Base-by-base conservation (phyloP, 805 yeast species). In the Debaryomyces tyrocola region DNA sequence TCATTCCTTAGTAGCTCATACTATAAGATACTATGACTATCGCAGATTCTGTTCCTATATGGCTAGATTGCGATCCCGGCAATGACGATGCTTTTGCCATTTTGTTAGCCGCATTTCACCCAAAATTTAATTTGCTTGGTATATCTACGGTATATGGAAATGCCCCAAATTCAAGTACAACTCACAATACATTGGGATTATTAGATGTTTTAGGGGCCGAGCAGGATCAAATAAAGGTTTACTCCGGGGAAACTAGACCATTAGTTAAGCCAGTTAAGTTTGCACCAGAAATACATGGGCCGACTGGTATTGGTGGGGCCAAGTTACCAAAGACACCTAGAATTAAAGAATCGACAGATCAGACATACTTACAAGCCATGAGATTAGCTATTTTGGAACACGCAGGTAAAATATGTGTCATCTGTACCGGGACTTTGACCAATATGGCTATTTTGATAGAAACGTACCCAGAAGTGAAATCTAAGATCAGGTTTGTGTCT, bases 51-150 rank as follows among this genome's bases (percentile, higher is more conserved):
- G 55, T 70, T 2, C 95, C 96, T 0, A 57, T 90, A 4, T 90
- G 96, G 96, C 64, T 90, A 10, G 96, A 90, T 65, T 90, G 96
- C 63, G 96, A 90, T 59, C 96, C 96, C 0, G 96, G 96, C 1
- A 94, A 86, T 57, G 96, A 90, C 59, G 97, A 90, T 57, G 84
- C 87, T 1, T 77, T 87, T 38, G 96, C 94, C 4, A 72, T 90
- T 6, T 66, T 87, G 8, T 52, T 90, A 20, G 81, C 88, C 0
- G 69, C 80, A 6, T 79, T 77, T 57, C 78, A 82, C 51, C 87
- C 89, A 0, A 66, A 74, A 20, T 79, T 81, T 64, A 62, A 78
- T 12, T 63, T 87, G 8, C 54, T 82, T 3, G 95, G 94, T 2
- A 74, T 87, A n/a, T 82, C 90, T 27, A 83, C 92, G 0, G 85